Base-by-base conservation (phyloP, 2,329 filamentous ascomycete genomes). In the Metarhizium sp. region DNA sequence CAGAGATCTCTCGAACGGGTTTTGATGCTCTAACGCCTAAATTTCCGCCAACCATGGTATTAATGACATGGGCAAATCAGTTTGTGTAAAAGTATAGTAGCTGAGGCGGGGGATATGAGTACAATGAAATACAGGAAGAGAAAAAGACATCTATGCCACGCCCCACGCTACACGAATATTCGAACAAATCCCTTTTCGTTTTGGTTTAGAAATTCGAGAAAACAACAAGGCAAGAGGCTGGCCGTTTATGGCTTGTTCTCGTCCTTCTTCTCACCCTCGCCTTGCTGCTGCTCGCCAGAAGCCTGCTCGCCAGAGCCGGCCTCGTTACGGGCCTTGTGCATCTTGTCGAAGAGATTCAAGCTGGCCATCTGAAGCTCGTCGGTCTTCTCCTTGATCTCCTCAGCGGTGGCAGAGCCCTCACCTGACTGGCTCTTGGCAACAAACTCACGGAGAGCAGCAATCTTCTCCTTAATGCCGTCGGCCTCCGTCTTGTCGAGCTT, bases 291-390 rank as follows among this genome's bases (percentile, higher is more conserved):
- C 66, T 76, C 65, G 71, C 66, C 73, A 63, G 65, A 74, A 65
- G 69, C 61, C 67, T 81, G 75, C 69, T 82, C 74, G 69, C 78
- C 74, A 57, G 66, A 62, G 68, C 78, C 73, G 64, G 78, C 79
- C 78, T 92, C 88, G 64, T 76, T 73, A 66, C 90, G 87, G 64
- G 92, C 90, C 82, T 95, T 95, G 88, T 99, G 92, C 90, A 99
- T 96, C 88, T 97, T 96, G 80, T 97, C 94, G 75, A 99, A 97
- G 69, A 97, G 86, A 78, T 89, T 95, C 77, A 99, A 80, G 75
- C 88, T 92, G 64, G 92, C 90, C 73, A 88, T 89, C 80, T 97
- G 94, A 70, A 99, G 88, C 76, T 96, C 92, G 64, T 97, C 94
- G 67, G 90, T 95, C 90, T 96, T 96, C 79, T 90, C 85, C 88